These are phyloP conservation scores for Odontarrhena argentea DNA, from an alignment of 345 rosid genomes.

Conservation along the genomic window DNA sequence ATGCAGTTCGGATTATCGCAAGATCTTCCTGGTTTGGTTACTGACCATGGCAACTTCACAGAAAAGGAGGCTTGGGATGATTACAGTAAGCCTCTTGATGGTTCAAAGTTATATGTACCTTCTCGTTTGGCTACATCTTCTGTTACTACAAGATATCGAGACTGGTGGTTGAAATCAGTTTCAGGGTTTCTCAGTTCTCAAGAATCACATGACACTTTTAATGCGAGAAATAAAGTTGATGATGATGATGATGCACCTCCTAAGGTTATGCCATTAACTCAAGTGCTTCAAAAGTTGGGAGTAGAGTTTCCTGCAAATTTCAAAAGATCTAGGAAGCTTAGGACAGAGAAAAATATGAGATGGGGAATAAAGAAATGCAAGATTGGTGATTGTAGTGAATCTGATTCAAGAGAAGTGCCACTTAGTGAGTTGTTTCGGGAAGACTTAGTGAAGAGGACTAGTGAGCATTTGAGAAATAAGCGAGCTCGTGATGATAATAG, in stretches of 20 bases:
- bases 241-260: slow-evolving; percentile 11
- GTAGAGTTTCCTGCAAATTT: neutral
- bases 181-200: neutral
- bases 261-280: slow-evolving; percentile 13
- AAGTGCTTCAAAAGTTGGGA: slow-evolving; percentile 7
- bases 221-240: neutral
- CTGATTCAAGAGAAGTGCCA: too few relatives aligned
- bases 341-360: neutral
- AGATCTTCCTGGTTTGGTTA: slow-evolving; percentile 45
- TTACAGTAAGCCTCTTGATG: slow-evolving; percentile 42
- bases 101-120: slow-evolving; percentile 43
- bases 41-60: slow-evolving; percentile 5
- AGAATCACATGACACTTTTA: neutral
- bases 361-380: neutral
- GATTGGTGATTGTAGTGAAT: neutral
- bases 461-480: neutral
- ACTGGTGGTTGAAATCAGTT: slow-evolving; percentile 53
- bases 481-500: neutral
- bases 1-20: slow-evolving; percentile 68
- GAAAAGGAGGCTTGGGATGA: slow-evolving; percentile 32
- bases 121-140: slow-evolving; percentile 42
- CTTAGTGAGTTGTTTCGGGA: too few relatives aligned
- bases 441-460: too few relatives aligned
- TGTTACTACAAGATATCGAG: slow-evolving; percentile 45
- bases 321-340: neutral